Evolutionary conservation across 1,139 yeast genomes (phyloP), one percentile per base, ranked within the genome.

Genomic region (Suhomyces bokatorum): DNA sequence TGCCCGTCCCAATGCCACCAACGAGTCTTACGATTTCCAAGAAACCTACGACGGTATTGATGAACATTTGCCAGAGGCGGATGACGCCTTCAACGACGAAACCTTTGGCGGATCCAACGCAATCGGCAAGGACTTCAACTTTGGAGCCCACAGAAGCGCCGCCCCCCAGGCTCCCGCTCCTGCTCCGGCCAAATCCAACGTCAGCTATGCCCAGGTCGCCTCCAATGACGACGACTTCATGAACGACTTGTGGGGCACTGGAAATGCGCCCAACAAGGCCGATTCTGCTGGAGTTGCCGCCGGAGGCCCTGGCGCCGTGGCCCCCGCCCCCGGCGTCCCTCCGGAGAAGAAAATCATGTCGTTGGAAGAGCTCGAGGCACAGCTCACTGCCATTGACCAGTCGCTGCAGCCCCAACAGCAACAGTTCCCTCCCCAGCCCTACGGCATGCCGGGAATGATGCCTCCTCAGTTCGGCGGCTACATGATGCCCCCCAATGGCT

Each of bases 21-120:
- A 56, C 30, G 69, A 76, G 48, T 67, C 70, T 3, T 80, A 77
- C 56, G 95, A 87, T 58, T 90, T 87, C 59, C 95, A 88, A 56
- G 95, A 89, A 43, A 84, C 95, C 14, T 87, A 87, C 60, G 88
- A 85, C 51, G 91, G 91, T 3, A 75, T 86, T 47, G 93, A 90
- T 2, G 87, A 80, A 27, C 75, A 75, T 48, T 75, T 80, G 39
- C 77, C 76, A 37, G 95, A 86, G 52, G 83, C 80, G 30, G 90
- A 85, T 47, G 97, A 90, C 62, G 90, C 84, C 43, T 73, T 88
- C 57, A 91, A 91, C 61, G 87, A 83, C 50, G 96, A 88, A 59
- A 91, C 98, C 1, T 91, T 91, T 69, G 97, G 97, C 37, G 73
- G 67, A 44, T 69, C 76, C 8, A 76, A 64, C 28, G 68, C 73